A percentile compares a stretch with the other conserved stretches of the same genome.
These are phyloP conservation scores for Lyophyllum decastes DNA, from an alignment of 768 basidiomycete species.

Conservation along the genomic window DNA sequence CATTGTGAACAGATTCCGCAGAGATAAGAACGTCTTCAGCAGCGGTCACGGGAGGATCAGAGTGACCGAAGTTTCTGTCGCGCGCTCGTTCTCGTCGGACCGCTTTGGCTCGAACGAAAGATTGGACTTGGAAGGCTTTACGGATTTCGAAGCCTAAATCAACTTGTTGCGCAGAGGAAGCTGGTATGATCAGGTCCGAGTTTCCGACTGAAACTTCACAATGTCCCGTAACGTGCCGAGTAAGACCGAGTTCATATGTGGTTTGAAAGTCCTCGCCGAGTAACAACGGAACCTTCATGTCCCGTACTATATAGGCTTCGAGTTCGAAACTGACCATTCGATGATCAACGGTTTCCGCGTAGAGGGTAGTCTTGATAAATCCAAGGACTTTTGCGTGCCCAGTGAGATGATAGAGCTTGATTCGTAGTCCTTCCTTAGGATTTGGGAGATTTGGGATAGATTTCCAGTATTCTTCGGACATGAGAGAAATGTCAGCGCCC, in stretches of 20 bases:
- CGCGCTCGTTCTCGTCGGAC: neutral
- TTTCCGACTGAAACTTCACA: slow-evolving; percentile 5
- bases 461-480: neutral
- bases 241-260: slow-evolving; percentile 21
- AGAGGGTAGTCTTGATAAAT: neutral
- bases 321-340: slow-evolving; percentile 21
- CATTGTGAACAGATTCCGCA: slow-evolving; percentile 7
- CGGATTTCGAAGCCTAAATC: slow-evolving; percentile 22
- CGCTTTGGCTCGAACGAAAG: slow-evolving; percentile 3
- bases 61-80: neutral
- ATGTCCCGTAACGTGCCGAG: slow-evolving; percentile 4
- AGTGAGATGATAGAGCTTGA: neutral
- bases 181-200: neutral
- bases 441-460: neutral
- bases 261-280: slow-evolving; percentile 34
- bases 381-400: too few species aligned
- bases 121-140: slow-evolving; percentile 4
- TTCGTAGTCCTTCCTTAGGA: neutral
- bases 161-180: slow-evolving; percentile 9
- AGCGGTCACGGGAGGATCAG: neutral
- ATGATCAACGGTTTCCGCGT: neutral
- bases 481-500: neutral
- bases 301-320: slow-evolving; percentile 31
- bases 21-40: neutral
- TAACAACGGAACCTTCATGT: slow-evolving; percentile 29